A percentile compares a stretch with the other conserved stretches of the same genome.
Conservation (phyloP, 108 stramenopile species). For the Asterionellopsis glacialis region DNA sequence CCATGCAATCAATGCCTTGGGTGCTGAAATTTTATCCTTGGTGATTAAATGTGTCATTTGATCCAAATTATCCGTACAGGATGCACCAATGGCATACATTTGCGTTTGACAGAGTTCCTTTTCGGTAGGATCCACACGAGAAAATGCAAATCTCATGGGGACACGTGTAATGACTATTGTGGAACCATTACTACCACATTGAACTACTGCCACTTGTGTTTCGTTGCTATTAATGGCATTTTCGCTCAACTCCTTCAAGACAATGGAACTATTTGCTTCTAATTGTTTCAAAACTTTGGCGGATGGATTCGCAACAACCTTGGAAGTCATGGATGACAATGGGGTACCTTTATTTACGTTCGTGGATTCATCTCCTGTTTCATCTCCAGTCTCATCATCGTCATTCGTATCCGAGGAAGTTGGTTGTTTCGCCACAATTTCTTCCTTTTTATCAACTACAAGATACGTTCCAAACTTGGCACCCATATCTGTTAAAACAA, state of each 20-base stretch:
- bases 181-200: slow-evolving; percentile 16
- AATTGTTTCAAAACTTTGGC: background rate
- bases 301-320: background rate
- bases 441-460: background rate
- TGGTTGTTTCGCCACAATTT: background rate
- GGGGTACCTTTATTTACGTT: background rate
- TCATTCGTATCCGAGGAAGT: slow-evolving; percentile 3
- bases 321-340: slow-evolving; percentile 1
- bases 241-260: background rate
- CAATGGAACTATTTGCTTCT: background rate
- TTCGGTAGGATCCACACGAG: background rate
- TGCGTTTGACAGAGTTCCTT: background rate
- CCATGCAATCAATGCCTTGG: slow-evolving; percentile 18
- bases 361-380: slow-evolving; percentile 7
- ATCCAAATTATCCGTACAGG: background rate
- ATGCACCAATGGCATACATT: background rate
- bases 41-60: slow-evolving; percentile 8
- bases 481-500: slow-evolving; percentile 3
- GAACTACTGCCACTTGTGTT: slow-evolving; percentile 8
- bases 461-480: slow-evolving; percentile 13
- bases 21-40: background rate
- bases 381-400: slow-evolving; percentile 7
- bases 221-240: background rate
- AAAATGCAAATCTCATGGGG: background rate
- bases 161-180: slow-evolving; percentile 13